Percentiles rank a stretch among this genome's conserved stretches.
phyloP scores from a whole-genome alignment of 805 yeast genomes.

The Candida koratica region DNA sequence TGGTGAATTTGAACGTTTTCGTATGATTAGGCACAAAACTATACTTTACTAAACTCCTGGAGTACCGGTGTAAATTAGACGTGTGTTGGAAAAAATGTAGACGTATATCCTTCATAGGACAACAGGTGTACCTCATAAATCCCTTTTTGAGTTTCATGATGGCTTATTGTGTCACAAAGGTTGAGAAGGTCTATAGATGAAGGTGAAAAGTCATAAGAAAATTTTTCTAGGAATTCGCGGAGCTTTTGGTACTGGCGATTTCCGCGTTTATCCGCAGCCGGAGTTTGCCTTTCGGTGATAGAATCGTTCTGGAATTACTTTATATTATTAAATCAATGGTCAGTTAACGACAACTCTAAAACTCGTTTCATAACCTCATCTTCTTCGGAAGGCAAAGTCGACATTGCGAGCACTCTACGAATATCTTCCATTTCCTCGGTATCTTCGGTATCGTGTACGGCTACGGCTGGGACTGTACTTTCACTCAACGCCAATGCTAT shows the following conservation, averaged over 20 bases:
- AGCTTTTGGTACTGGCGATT: no score
- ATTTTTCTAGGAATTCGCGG: no score
- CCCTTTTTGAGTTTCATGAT: conserved; percentile 1
- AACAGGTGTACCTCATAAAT: conserved; percentile 3
- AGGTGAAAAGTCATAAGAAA: no score
- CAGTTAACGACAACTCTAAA: conserved; percentile 15
- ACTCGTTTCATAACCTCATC: conserved; percentile 12
- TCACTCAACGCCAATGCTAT: conserved; percentile 42
- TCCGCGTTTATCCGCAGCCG: no score
- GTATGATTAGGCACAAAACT: conserved; percentile 10
- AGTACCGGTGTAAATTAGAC: conserved; percentile 8
- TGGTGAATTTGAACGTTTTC: conserved; percentile 8
- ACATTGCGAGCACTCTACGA: conserved; percentile 18
- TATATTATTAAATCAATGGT: no score
- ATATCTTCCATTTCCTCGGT: neutral
- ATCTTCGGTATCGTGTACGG: neutral
- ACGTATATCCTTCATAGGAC: conserved; percentile 4
- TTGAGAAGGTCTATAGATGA: no score
- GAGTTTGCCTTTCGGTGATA: no score
- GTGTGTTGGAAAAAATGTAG: conserved; percentile 15
- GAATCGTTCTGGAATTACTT: no score
- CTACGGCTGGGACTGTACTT: conserved; percentile 15
- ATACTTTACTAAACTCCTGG: conserved; percentile 11
- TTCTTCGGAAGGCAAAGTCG: conserved; percentile 4
- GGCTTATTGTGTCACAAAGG: no score